Base-by-base conservation (phyloP, 129 eudicot genomes). In the Chrysanthemum seticuspe region DNA sequence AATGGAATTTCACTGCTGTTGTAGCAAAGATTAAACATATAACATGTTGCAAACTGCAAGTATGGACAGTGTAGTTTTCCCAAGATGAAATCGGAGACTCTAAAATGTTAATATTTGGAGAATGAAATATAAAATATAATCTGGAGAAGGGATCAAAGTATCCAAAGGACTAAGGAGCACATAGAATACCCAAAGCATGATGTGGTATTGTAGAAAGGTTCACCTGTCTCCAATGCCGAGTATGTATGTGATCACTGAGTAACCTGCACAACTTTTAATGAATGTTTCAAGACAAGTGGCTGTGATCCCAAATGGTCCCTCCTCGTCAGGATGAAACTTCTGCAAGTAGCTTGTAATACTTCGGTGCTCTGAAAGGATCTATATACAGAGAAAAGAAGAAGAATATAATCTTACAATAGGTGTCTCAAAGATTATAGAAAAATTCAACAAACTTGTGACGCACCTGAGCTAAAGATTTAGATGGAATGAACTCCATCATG, bases 221-320 rank as follows among this genome's bases (percentile, higher is more conserved):
- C 71, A 94, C 99, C 99, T 95, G 84, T 95, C 99, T 25, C 99
- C 99, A 80, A 95, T 89, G 76, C 99, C 97, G 63, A 95, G 85
- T 67, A 95, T 95, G 83, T 95, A 95, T 36, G 99, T 95, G 78
- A 95, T 95, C 66, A 95, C 99, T 1, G 97, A 91, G 74, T 95
- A 95, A 67, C 99, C 99, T 71, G 99, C 99, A 87, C 99, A 91
- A 60, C 99, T 95, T 84, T 95, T 95, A 27, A 91, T 95, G 65
- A 95, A 95, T 67, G 99, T 95, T 79, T 95, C 99, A 60, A 95
- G 89, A 75, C 99, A 95, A 14, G 95, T 88, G 45, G 96, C 88
- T 25, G 99, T 95, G 47, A 95, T 91, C 64, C 99, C 99, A 82
- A 95, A 95, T 16, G 97, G 99, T 40, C 96, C 99, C 59, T 91